Evolutionary conservation across 192 early-diverging fungal species (phyloP), one percentile per base, ranked within the genome.

Genomic region (Coemansia sp.): DNA sequence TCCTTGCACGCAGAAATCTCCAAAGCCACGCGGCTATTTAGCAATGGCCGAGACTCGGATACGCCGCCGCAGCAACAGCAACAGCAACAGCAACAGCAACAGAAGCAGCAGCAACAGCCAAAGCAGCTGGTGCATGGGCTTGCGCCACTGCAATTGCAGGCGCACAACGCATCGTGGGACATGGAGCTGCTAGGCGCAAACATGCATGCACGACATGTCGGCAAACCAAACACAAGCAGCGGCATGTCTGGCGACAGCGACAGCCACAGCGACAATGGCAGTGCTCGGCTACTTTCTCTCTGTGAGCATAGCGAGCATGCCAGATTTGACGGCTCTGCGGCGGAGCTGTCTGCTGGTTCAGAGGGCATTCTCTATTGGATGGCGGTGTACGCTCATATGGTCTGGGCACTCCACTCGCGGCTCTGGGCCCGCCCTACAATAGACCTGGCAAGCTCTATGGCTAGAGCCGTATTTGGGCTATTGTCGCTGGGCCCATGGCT

Each of bases 381-480:
- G 8, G 72, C 77, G 0, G 72, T 80, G 23, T 74, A 68, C 38
- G 20, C 56, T 16, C 77, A 80, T 37, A 69, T 80, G 77, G 21
- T 68, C 62, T 74, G 69, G 72, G 40, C 77, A 3, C 43, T 80
- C 20, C 69, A 80, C 34, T 46, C 64, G 28, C 60, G 66, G 6
- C 46, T 80, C 23, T 71, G 51, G 45, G 40, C 74, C 42, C 59
- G 59, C 42, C 72, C 77, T 28, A 18, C 68, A 26, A 60, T 70
- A 66, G 46, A 45, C 20, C 28, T 71, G n/a, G 31, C 50, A 14
- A 40, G 51, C 18, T 33, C 61, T 35, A 39, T 66, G 20, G 23
- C 51, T 0, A 53, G 65, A 31, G 63, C 56, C 14, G 60, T 63
- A 21, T 59, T 80, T 31, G 53, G 62, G 43, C 37, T 65, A 14